Conservation (phyloP, 768 basidiomycete species). For the Favolaschia claudopus region DNA sequence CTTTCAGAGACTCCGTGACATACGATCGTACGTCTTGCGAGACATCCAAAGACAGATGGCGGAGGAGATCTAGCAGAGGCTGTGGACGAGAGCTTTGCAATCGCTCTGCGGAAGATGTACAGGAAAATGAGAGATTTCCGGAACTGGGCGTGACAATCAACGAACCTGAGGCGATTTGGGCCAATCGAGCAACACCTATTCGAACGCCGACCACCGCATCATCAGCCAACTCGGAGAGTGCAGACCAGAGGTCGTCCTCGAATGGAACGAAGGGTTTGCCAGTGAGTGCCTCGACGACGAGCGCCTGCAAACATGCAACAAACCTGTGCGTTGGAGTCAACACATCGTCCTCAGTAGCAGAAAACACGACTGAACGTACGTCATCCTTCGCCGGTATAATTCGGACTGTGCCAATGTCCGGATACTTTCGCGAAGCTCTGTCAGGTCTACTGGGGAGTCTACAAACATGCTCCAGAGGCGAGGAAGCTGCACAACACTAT, state of each 20-base stretch:
- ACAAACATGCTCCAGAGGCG: conserved; percentile 50
- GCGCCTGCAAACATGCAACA: conserved; percentile 73
- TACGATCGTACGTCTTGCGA: conserved; percentile 72
- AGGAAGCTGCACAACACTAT: conserved; percentile 52
- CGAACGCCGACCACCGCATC: conserved; percentile 86
- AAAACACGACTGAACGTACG: conserved; percentile 55
- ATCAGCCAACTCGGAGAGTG: conserved; percentile 60
- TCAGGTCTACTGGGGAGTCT: conserved; percentile 42
- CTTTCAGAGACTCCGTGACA: conserved; percentile 43
- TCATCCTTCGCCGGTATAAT: conserved; percentile 70
- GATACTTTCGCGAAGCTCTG: conserved; percentile 50
- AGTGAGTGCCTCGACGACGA: conserved; percentile 48
- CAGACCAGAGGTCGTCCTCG: conserved; percentile 60
- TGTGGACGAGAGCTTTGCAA: conserved; percentile 36
- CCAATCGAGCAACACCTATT: conserved; percentile 82
- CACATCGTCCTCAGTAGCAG: conserved; percentile 19
- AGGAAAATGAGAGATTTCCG: conserved; percentile 12
- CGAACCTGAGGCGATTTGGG: conserved; percentile 65
- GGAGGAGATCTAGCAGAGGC: conserved; percentile 48
- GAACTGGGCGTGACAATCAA: conserved; percentile 21
- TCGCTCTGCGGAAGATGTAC: conserved; percentile 37
- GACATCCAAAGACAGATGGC: conserved; percentile 58
- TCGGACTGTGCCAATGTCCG: conserved; percentile 52
- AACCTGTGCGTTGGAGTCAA: conserved; percentile 59
- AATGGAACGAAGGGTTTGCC: conserved; percentile 45